Base-by-base conservation (phyloP, 345 rosid genomes). In the Fremontodendron californicum region DNA sequence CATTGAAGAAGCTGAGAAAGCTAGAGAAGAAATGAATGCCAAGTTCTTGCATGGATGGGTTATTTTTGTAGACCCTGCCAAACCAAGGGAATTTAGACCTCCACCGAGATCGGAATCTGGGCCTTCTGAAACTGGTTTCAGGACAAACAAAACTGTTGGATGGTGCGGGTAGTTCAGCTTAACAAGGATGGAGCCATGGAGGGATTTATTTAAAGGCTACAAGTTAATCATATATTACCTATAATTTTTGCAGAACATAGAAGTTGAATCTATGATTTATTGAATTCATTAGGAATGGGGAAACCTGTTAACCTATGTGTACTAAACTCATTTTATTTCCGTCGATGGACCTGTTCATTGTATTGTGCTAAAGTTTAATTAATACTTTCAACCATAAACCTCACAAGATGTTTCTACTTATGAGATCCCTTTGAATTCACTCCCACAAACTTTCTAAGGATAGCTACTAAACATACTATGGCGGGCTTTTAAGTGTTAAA, bases 1-100 rank as follows among this genome's bases (percentile, higher is more conserved):
- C 62, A 57, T 57, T 25, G 62, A 23, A 57, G 62, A 57, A 57
- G 62, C 62, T 57, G 62, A 57, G 62, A 57, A 57, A 31, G 62
- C 62, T 25, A 57, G 62, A 57, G 62, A 57, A 57, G 62, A 57
- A 25, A 57, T 57, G 62, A 57, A 57, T 57, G 62, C 62, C 62
- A 57, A 57, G 62, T 57, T 23, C 62, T 57, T 57, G 27, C 62
- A 57, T 57, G 62, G 61, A 55, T 55, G 61, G 61, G 61, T 9
- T 55, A 55, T 55, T 55, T 55, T 55, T 23, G 61, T 55, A 10
- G 61, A 55, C 31, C 61, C 61, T 23, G 61, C 61, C 61, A 55
- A 55, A 55, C 61, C 61, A 55, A 55, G 61, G 62, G 62, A 57
- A 57, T 57, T 9, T 31, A 57, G 62, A 57, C 13, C 62, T 57